Conservation (phyloP, 495 filamentous ascomycete genomes). For the Staphylotrichum longicolle region DNA sequence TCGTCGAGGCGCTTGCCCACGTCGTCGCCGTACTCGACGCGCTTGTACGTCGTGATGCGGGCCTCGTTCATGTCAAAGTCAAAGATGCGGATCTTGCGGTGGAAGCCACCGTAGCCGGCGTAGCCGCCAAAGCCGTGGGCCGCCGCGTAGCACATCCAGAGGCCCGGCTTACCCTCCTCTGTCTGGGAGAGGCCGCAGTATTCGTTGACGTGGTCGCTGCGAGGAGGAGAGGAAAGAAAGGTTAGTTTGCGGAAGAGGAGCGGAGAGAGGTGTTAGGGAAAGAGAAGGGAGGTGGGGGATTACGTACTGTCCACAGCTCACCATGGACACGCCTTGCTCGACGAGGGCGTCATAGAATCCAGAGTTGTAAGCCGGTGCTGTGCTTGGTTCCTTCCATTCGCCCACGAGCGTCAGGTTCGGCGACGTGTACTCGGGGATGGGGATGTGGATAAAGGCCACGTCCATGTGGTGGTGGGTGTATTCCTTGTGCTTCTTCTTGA, state of each 20-base stretch:
- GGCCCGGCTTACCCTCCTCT: constrained; percentile 56
- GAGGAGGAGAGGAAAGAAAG: background rate
- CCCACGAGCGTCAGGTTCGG: constrained; percentile 55
- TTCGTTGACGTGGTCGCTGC: constrained; percentile 90
- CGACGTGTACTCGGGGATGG: constrained; percentile 78
- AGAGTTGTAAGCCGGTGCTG: constrained; percentile 84
- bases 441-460: constrained; percentile 96
- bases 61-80: constrained; percentile 90
- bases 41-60: constrained; percentile 85
- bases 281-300: background rate
- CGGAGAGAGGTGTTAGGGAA: background rate
- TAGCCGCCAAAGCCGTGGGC: constrained; percentile 90
- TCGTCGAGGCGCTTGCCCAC: constrained; percentile 71
- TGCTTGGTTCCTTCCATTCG: constrained; percentile 69
- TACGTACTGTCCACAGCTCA: constrained; percentile 86
- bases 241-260: constrained; percentile 12
- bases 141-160: constrained; percentile 99
- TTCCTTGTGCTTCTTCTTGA: constrained; percentile 68
- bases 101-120: constrained; percentile 81
- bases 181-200: constrained; percentile 74
- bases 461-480: constrained; percentile 93
- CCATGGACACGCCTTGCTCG: constrained; percentile 77
- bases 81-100: constrained; percentile 80
- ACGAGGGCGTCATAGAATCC: constrained; percentile 84
- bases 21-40: constrained; percentile 76